These are phyloP conservation scores for Rhododendron simsii DNA, from an alignment of 148 eudicot species.

Conservation along the genomic window DNA sequence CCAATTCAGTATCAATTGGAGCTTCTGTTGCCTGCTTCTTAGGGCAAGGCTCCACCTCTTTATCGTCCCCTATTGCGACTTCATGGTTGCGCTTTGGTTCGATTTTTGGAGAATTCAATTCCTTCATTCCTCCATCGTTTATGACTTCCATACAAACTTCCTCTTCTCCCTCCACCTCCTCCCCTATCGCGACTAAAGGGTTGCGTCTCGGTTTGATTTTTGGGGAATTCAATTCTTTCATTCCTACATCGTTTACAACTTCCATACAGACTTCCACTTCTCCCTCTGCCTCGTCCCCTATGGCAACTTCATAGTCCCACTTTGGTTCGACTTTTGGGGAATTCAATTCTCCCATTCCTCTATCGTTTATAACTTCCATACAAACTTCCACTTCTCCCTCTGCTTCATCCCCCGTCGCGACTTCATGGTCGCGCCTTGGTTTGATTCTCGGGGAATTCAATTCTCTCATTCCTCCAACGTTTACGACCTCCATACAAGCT, in stretches of 20 bases:
- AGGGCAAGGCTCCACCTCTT: constrained; percentile 16
- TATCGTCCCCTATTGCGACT: constrained; percentile 26
- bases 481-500: constrained; percentile 28
- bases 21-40: constrained; percentile 18
- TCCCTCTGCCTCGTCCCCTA: constrained; percentile 30
- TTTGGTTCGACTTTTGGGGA: constrained; percentile 29
- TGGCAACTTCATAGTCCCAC: constrained; percentile 30
- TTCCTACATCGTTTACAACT: constrained; percentile 20
- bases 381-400: constrained; percentile 50
- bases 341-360: constrained; percentile 24
- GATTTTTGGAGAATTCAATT: constrained; percentile 10
- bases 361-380: constrained; percentile 25
- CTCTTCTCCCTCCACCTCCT: constrained; percentile 35
- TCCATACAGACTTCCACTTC: constrained; percentile 46
- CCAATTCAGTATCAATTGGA: constrained; percentile 3
- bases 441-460: constrained; percentile 21
- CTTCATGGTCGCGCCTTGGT: constrained; percentile 40
- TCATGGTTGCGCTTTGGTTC: constrained; percentile 50
- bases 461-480: constrained; percentile 26
- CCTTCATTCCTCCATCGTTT: constrained; percentile 26
- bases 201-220: constrained; percentile 45
- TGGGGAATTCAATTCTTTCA: constrained; percentile 22
- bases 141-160: constrained; percentile 38
- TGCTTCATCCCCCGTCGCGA: constrained; percentile 19
- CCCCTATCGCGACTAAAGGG: constrained; percentile 22